Conservation (phyloP, 2,329 filamentous ascomycete species). For the Scedosporium boydii region DNA sequence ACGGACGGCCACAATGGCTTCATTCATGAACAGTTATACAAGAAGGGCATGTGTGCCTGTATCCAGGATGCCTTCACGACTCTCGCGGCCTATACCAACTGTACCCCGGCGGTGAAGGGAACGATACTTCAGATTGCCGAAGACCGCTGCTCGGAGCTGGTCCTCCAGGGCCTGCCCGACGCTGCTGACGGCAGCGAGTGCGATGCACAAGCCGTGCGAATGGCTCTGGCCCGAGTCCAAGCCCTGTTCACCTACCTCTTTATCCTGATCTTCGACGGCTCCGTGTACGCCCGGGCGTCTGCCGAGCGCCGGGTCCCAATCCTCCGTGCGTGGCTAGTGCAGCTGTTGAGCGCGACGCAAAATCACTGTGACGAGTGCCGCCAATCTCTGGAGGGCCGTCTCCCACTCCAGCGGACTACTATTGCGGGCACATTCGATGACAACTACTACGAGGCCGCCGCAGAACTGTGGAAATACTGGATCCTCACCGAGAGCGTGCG, state of each 20-base stretch:
- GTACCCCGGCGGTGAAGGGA: background rate
- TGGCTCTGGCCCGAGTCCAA: no score
- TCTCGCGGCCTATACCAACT: background rate
- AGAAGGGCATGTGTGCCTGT: constrained; percentile 8
- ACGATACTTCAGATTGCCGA: no score
- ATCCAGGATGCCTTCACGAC: background rate
- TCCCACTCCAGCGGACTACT: background rate
- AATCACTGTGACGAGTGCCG: background rate
- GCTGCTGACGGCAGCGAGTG: no score
- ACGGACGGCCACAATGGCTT: background rate
- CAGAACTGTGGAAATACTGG: constrained; percentile 17
- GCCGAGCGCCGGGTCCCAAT: background rate
- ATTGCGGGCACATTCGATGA: background rate
- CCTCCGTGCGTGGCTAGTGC: background rate
- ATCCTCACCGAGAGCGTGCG: constrained; percentile 20
- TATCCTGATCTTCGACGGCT: background rate
- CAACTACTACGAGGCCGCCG: background rate
- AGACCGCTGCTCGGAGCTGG: no score
- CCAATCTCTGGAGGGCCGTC: background rate
- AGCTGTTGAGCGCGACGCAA: background rate
- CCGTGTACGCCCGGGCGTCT: background rate
- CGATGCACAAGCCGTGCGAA: no score
- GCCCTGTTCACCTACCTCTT: no score
- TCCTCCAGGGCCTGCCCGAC: no score
- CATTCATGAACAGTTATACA: constrained; percentile 13